Percentiles rank a stretch among this genome's conserved stretches.
Conservation (phyloP, 495 filamentous ascomycete genomes). For the Sphaerosporella brunnea region DNA sequence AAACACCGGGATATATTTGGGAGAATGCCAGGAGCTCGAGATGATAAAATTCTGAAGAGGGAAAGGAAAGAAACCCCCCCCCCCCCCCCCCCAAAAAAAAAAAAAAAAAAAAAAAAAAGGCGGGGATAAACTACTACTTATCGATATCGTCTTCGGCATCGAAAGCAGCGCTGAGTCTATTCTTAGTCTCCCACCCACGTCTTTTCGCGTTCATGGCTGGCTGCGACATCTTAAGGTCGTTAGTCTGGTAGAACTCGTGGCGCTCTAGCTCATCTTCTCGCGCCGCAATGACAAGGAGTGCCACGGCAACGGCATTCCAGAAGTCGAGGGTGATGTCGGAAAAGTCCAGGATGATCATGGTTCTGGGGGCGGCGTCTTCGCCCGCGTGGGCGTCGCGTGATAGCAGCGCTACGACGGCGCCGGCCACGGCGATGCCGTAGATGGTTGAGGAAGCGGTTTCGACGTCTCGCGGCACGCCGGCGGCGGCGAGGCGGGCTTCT, state of each 20-base stretch:
- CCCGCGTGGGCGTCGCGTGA: constrained; percentile 20
- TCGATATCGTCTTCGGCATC: neutral
- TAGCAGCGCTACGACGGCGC: constrained; percentile 25
- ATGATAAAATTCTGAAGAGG: too few relatives aligned
- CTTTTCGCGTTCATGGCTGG: neutral
- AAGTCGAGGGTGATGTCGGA: constrained; percentile 26
- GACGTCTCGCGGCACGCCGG: constrained; percentile 2
- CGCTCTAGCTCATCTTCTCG: constrained; percentile 20
- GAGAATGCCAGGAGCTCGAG: too few relatives aligned
- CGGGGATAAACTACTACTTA: too few relatives aligned
- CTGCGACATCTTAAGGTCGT: neutral
- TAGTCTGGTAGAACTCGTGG: constrained; percentile 13
- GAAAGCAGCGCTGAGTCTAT: neutral
- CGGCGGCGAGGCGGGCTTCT: constrained; percentile 14
- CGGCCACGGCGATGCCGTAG: constrained; percentile 29
- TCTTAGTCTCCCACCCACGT: neutral
- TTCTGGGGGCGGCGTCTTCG: constrained; percentile 18
- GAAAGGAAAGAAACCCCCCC: too few relatives aligned
- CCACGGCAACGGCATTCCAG: constrained; percentile 29
- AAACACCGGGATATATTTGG: too few relatives aligned
- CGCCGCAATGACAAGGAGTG: constrained; percentile 22
- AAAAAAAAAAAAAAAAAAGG: too few relatives aligned
- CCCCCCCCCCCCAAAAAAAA: too few relatives aligned
- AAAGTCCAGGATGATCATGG: constrained; percentile 27
- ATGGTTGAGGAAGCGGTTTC: constrained; percentile 18